phyloP scores from a whole-genome alignment of 1,284 basidiomycete genomes.

The Boletus sp. region DNA sequence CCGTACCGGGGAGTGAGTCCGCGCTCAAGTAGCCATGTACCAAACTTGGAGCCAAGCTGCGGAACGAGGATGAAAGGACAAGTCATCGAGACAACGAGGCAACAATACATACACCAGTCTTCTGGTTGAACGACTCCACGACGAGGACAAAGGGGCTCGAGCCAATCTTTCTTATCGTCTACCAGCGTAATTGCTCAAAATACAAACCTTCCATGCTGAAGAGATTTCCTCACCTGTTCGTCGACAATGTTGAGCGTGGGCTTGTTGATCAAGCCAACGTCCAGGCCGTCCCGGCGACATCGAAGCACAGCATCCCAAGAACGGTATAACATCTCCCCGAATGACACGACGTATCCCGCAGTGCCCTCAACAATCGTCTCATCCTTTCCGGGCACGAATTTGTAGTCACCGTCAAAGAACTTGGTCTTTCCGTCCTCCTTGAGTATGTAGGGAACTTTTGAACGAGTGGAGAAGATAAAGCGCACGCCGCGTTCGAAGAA shows the following conservation, averaged over 20 bases:
- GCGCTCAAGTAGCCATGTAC: constrained; percentile 81
- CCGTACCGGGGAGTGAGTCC: constrained; percentile 73
- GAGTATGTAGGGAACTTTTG: constrained; percentile 82
- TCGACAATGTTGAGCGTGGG: constrained; percentile 78
- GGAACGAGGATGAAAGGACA: neutral
- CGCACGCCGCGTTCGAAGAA: constrained; percentile 79
- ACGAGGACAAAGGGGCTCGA: constrained; percentile 72
- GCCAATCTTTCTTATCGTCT: constrained; percentile 69
- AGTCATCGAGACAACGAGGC: neutral
- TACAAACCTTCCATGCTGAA: neutral
- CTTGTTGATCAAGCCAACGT: constrained; percentile 84
- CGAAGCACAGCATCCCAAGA: constrained; percentile 76
- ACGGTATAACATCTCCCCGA: constrained; percentile 80
- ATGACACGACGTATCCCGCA: constrained; percentile 74
- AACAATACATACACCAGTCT: constrained; percentile 63
- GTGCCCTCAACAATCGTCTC: constrained; percentile 69
- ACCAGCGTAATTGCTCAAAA: constrained; percentile 3
- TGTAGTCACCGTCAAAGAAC: constrained; percentile 68
- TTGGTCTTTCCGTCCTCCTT: constrained; percentile 66
- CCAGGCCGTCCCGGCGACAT: constrained; percentile 63
- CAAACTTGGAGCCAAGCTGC: constrained; percentile 75
- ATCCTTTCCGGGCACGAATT: constrained; percentile 79
- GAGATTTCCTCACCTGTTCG: constrained; percentile 51
- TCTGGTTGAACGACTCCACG: constrained; percentile 82
- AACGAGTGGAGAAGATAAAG: constrained; percentile 82